Evolutionary conservation across 2,329 filamentous ascomycete genomes (phyloP).

Genomic region (Triangularia setosa): DNA sequence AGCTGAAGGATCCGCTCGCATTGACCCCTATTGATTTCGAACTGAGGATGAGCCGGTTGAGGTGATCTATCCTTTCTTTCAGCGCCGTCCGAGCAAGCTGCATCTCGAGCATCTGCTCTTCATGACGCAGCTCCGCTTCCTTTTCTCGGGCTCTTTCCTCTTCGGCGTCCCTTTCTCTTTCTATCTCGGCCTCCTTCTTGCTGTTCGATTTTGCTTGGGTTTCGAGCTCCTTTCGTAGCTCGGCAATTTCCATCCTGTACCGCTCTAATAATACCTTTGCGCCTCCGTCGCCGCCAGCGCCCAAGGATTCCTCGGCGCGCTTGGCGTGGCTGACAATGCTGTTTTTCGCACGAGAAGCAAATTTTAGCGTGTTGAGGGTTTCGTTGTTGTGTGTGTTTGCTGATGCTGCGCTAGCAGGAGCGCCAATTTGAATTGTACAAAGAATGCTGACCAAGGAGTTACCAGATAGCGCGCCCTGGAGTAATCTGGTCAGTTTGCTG

Average conservation of each 20-base stretch:
- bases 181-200: slow-evolving; percentile 60
- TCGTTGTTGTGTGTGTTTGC: slow-evolving; percentile 76
- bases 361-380: slow-evolving; percentile 94
- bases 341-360: slow-evolving; percentile 94
- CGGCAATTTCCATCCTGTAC: slow-evolving; percentile 88
- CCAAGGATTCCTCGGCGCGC: slow-evolving; percentile 83
- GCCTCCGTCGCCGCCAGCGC: slow-evolving; percentile 75
- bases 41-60: slow-evolving; percentile 90
- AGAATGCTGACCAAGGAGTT: slow-evolving; percentile 95
- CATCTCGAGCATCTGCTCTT: slow-evolving; percentile 98
- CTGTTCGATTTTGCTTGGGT: slow-evolving; percentile 68
- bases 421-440: slow-evolving; percentile 90
- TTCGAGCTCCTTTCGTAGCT: slow-evolving; percentile 76
- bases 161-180: slow-evolving; percentile 60
- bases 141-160: slow-evolving; percentile 71
- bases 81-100: slow-evolving; percentile 91
- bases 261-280: slow-evolving; percentile 85
- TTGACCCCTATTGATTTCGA: slow-evolving; percentile 97
- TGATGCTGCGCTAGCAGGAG: slow-evolving; percentile 65
- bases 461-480: slow-evolving; percentile 89
- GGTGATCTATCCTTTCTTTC: slow-evolving; percentile 94
- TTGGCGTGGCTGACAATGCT: slow-evolving; percentile 97
- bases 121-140: slow-evolving; percentile 80
- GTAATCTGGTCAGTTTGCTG: slow-evolving; percentile 89
- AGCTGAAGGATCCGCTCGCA: slow-evolving; percentile 65